Percentiles rank a stretch among this genome's conserved stretches.
Conservation (phyloP, 2,329 filamentous ascomycete genomes). For the Fusarium tuaranense region DNA sequence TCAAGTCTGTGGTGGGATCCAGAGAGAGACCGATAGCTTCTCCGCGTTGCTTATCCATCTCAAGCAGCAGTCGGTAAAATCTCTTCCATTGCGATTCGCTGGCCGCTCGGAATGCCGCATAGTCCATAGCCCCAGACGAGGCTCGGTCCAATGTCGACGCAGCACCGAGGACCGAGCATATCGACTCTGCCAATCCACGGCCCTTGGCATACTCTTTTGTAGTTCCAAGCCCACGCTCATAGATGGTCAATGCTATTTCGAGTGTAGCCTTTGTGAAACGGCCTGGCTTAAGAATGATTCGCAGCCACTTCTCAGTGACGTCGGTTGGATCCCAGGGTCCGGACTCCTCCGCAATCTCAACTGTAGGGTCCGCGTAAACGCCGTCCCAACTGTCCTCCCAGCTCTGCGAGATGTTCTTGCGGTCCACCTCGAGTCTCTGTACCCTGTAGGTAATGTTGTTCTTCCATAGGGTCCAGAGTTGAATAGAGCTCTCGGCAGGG, state of each 20-base stretch:
- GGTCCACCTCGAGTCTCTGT: conserved; percentile 78
- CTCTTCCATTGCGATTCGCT: conserved; percentile 88
- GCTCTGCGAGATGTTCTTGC: conserved; percentile 69
- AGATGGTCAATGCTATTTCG: conserved; percentile 85
- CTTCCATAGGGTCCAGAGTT: conserved; percentile 85
- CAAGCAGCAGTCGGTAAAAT: conserved; percentile 86
- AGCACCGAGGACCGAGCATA: conserved; percentile 78
- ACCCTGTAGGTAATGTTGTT: conserved; percentile 84
- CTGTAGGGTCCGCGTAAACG: conserved; percentile 70
- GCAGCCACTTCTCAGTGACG: conserved; percentile 86
- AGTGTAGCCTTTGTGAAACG: conserved; percentile 84
- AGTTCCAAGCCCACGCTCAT: conserved; percentile 71
- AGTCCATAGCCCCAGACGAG: conserved; percentile 76
- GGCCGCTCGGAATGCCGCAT: conserved; percentile 78
- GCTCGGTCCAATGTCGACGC: conserved; percentile 74
- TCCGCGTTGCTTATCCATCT: conserved; percentile 86
- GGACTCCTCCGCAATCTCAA: conserved; percentile 67
- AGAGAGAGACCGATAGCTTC: conserved; percentile 84
- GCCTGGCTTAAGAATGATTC: conserved; percentile 84
- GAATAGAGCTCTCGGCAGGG: conserved; percentile 64
- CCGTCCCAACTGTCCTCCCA: conserved; percentile 79
- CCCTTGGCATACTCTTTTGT: conserved; percentile 55
- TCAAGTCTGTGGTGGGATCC: conserved; percentile 76
- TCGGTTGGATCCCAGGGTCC: conserved; percentile 74
- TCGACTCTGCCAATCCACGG: conserved; percentile 77